These are phyloP conservation scores for Geotrichum aggregatum DNA, from an alignment of 1,139 yeast genomes.

Conservation along the genomic window DNA sequence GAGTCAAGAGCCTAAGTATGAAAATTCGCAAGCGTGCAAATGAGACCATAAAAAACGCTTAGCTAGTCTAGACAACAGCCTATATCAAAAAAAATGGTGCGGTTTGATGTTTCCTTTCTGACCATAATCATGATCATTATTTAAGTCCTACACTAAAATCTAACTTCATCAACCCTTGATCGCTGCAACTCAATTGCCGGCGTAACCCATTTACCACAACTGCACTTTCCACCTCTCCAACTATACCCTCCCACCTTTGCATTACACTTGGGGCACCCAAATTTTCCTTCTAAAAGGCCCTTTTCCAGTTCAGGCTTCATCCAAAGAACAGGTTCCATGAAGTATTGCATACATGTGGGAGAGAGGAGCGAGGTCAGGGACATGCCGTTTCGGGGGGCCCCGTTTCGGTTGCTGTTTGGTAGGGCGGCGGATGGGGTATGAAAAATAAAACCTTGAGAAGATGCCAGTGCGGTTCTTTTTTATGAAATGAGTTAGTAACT, in stretches of 20 bases:
- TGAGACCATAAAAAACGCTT: too few relatives aligned
- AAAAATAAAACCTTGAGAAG: constrained; percentile 35
- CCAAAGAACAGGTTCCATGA: constrained; percentile 85
- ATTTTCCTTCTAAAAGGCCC: constrained; percentile 78
- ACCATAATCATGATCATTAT: too few relatives aligned
- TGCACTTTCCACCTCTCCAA: constrained; percentile 93
- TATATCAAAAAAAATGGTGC: too few relatives aligned
- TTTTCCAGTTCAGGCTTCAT: constrained; percentile 71
- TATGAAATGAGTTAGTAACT: too few relatives aligned
- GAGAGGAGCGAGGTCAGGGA: constrained; percentile 49
- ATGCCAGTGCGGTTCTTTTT: constrained; percentile 47
- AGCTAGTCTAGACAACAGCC: too few relatives aligned
- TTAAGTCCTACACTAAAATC: background rate
- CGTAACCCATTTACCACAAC: constrained; percentile 93
- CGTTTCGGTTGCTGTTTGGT: constrained; percentile 14
- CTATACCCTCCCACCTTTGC: constrained; percentile 75
- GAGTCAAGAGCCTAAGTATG: too few relatives aligned
- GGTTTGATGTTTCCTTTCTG: too few relatives aligned
- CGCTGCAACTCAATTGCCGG: constrained; percentile 84
- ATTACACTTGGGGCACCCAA: constrained; percentile 77
- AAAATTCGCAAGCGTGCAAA: too few relatives aligned
- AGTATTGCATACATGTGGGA: constrained; percentile 80
- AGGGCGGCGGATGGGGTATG: constrained; percentile 23
- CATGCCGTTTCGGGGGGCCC: constrained; percentile 31
- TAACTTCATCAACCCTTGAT: constrained; percentile 71